These are phyloP conservation scores for Ceratocystis lukuohia DNA, from an alignment of 2,329 filamentous ascomycete genomes.

Conservation along the genomic window DNA sequence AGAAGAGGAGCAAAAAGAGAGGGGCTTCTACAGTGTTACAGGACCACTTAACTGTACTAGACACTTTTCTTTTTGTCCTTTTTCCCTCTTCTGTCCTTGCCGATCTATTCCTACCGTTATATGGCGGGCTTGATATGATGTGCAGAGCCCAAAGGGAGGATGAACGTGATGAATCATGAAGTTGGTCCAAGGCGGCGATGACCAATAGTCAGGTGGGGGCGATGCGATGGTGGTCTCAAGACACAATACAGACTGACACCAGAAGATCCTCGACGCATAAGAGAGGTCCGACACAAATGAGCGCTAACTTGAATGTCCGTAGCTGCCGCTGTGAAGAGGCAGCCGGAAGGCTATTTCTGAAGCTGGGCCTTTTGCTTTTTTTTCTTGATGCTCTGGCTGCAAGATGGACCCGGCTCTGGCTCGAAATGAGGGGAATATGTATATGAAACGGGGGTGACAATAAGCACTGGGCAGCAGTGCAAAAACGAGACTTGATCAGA, in stretches of 20 bases:
- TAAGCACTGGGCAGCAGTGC: background rate
- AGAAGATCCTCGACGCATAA: background rate
- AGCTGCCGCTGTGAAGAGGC: background rate
- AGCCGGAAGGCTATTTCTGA: background rate
- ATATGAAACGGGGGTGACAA: background rate
- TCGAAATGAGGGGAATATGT: background rate
- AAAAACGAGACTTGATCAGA: background rate
- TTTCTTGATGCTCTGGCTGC: background rate
- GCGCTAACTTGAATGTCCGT: background rate
- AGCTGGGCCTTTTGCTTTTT: background rate
- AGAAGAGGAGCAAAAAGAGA: background rate
- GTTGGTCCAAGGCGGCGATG: background rate
- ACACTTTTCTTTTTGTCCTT: background rate
- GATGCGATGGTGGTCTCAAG: too few relatives aligned
- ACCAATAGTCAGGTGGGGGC: background rate
- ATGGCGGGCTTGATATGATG: background rate
- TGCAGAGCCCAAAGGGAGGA: background rate
- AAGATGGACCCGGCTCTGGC: background rate
- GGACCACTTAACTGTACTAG: background rate
- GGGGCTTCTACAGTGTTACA: background rate
- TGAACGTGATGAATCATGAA: background rate
- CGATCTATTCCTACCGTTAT: background rate
- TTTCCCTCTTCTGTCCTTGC: background rate
- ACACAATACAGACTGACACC: too few relatives aligned
- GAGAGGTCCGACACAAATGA: background rate